Evolutionary conservation across 257 asterid species (phyloP).

Genomic region (Nemophila menziesii): DNA sequence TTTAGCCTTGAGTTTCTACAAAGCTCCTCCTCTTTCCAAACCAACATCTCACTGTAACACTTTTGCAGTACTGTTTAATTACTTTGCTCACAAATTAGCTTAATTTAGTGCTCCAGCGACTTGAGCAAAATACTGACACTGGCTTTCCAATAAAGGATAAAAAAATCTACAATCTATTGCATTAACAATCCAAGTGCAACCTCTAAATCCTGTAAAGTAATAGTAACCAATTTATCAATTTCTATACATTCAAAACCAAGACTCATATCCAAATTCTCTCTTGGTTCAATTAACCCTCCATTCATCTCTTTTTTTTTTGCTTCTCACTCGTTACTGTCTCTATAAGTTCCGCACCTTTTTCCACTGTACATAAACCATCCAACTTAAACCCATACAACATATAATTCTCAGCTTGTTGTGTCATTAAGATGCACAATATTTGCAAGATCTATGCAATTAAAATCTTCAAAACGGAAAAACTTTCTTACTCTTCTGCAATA

Average conservation of each 20-base stretch:
- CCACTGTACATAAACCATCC: constrained; percentile 49
- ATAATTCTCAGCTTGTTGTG: constrained; percentile 33
- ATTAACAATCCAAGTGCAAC: constrained; percentile 46
- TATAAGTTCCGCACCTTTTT: constrained; percentile 47
- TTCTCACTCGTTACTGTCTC: constrained; percentile 44
- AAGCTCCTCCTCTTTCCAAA: too few species aligned
- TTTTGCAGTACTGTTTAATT: too few species aligned
- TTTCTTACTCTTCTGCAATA: constrained; percentile 81
- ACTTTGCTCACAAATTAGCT: too few species aligned
- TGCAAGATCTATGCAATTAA: constrained; percentile 55
- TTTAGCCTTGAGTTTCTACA: too few species aligned
- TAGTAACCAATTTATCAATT: constrained; percentile 45
- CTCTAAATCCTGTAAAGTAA: constrained; percentile 59
- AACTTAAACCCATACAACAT: constrained; percentile 60
- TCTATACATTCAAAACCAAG: constrained; percentile 55
- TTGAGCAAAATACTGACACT: too few species aligned
- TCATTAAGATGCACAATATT: constrained; percentile 61
- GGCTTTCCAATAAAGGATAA: too few species aligned
- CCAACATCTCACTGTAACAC: too few species aligned
- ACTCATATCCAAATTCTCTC: constrained; percentile 77
- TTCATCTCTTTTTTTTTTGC: constrained; percentile 73
- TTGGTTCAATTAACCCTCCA: constrained; percentile 77
- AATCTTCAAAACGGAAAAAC: constrained; percentile 70
- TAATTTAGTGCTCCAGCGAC: too few species aligned
- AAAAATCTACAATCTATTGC: too few species aligned